These are phyloP conservation scores for Diaporthe destruens DNA, from an alignment of 2,329 filamentous ascomycete genomes.

Conservation along the genomic window DNA sequence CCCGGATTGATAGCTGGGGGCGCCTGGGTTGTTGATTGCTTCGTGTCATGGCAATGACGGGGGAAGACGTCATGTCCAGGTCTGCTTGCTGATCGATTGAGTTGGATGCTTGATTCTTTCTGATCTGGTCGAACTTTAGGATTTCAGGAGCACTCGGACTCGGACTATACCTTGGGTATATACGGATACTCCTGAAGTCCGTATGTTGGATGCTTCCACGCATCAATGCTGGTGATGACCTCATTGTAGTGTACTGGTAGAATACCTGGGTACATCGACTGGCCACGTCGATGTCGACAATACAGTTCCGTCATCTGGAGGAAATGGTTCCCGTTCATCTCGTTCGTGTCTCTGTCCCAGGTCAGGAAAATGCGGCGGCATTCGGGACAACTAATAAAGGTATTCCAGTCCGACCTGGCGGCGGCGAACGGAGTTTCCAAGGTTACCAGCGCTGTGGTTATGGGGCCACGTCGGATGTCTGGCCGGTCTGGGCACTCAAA, in stretches of 20 bases:
- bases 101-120: neutral
- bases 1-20: too few relatives aligned
- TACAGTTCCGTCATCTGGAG: neutral
- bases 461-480: neutral
- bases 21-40: too few relatives aligned
- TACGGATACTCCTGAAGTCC: too few relatives aligned
- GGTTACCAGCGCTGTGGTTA: neutral
- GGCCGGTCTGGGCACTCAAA: neutral
- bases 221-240: neutral
- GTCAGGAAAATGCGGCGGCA: too few relatives aligned
- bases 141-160: too few relatives aligned
- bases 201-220: neutral
- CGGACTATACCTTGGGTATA: neutral
- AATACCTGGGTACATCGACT: too few relatives aligned
- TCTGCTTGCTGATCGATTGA: neutral
- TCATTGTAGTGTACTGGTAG: too few relatives aligned
- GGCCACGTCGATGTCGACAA: neutral
- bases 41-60: neutral
- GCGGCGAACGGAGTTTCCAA: neutral
- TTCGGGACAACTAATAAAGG: too few relatives aligned
- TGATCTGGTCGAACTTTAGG: too few relatives aligned
- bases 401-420: too few relatives aligned
- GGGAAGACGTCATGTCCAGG: neutral
- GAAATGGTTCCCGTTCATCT: neutral
- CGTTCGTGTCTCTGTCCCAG: too few relatives aligned